Base-by-base conservation (phyloP, 2,329 filamentous ascomycete species). In the Fusarium dlaminii region DNA sequence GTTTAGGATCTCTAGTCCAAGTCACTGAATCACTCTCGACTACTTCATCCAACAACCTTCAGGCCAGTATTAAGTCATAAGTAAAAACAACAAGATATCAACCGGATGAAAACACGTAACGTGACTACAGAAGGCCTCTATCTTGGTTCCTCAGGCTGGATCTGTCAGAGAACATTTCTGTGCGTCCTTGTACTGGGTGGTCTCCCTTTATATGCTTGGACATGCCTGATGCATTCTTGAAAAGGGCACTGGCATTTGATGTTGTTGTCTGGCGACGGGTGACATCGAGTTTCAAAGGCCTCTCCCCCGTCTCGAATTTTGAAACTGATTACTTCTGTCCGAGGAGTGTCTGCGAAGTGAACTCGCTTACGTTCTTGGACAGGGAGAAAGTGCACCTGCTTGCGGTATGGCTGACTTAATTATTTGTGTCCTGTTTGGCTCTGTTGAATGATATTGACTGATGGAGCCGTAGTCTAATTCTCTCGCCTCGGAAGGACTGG, bases 201-300 rank as follows among this genome's bases (percentile, higher is more conserved):
- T 11, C n/a, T 14, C 17, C 6, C 30, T 51, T 51, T 34, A 18
- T 34, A 32, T 32, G 14, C 46, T 32, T n/a, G 20, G 29, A 6
- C 46, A 18, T 49, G 22, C 11, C 29, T 13, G 10, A 30, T 10
- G 30, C 48, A 24, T 24, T 12, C 30, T 34, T 51, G 22, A 14
- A 49, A 46, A n/a, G 29, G 5, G 17, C 29, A 2, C 18, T 32
- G 29, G 15, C 22, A 32, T 10, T 49, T n/a, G 14, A n/a, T 49
- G 29, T 32, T 30, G 4, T n/a, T 30, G 46, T 90, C 87, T 0
- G 84, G 84, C 1, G 85, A 84, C 1, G 81, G 77, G 0, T 90
- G 86, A 7, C 82, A 83, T 18, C 89, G 84, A 56, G 92, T 86
- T 2, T 88, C 84, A 8, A 86, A 85, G 39, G 82, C 77, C 32